Conservation (phyloP, 805 yeast genomes). For the Candida orba region DNA sequence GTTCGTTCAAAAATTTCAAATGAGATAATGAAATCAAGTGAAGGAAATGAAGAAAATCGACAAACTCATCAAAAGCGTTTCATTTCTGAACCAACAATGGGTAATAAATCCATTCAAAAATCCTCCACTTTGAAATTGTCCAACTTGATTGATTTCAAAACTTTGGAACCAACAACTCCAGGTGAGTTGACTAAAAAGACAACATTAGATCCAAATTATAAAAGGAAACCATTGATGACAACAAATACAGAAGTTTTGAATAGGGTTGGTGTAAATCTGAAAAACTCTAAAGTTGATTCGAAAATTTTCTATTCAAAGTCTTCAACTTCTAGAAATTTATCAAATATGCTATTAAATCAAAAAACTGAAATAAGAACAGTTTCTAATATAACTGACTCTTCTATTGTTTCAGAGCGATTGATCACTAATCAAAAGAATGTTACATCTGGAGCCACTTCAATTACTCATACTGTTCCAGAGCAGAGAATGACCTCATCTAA, state of each 20-base stretch:
- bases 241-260: constrained; percentile 17
- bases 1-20: neutral
- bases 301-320: constrained; percentile 23
- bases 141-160: constrained; percentile 5
- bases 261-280: constrained; percentile 19
- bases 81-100: constrained; percentile 14
- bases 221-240: constrained; percentile 11
- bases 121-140: constrained; percentile 9
- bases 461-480: constrained; percentile 9
- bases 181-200: neutral
- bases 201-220: constrained; percentile 22
- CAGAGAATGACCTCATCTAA: constrained; percentile 20
- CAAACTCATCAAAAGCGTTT: constrained; percentile 9
- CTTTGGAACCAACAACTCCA: constrained; percentile 1
- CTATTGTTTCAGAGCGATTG: no score
- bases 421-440: neutral
- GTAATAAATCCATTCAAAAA: neutral
- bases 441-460: neutral
- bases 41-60: neutral
- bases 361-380: neutral
- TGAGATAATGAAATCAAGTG: neutral
- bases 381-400: no score
- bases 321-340: constrained; percentile 21
- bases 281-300: constrained; percentile 14
- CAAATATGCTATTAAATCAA: neutral